Conservation (phyloP, 73 alveolate species). For the Breviolum minutum region DNA sequence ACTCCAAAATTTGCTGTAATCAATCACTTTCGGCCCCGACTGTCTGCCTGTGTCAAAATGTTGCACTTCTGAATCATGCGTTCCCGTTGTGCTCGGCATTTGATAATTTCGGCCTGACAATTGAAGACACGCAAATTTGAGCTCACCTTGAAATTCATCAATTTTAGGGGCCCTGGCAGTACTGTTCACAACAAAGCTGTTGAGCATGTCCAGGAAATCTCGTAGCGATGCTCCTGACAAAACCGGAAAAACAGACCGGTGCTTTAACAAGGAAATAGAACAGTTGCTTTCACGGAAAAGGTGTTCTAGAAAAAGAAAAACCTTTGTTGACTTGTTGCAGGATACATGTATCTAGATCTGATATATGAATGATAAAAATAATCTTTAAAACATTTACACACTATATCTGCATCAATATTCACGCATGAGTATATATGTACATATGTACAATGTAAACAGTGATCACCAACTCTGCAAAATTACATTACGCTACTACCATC, state of each 20-base stretch:
- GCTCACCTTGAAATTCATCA: background rate
- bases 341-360: background rate
- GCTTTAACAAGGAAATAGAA: background rate
- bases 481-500: no score
- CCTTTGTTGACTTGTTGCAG: background rate
- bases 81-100: conserved; percentile 6
- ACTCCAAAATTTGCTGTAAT: background rate
- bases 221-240: background rate
- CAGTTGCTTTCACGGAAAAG: no score
- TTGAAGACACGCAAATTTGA: background rate
- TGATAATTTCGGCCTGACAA: background rate
- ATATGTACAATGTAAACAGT: no score
- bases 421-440: no score
- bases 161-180: background rate
- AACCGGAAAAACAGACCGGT: background rate
- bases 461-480: no score
- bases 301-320: background rate
- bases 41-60: background rate
- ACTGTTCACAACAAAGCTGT: background rate
- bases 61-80: background rate
- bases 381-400: background rate
- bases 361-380: background rate
- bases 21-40: background rate
- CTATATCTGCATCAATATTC: no score
- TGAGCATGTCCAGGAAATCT: background rate